phyloP scores from a whole-genome alignment of 441 rosid genomes.

The Erodium trifolium region DNA sequence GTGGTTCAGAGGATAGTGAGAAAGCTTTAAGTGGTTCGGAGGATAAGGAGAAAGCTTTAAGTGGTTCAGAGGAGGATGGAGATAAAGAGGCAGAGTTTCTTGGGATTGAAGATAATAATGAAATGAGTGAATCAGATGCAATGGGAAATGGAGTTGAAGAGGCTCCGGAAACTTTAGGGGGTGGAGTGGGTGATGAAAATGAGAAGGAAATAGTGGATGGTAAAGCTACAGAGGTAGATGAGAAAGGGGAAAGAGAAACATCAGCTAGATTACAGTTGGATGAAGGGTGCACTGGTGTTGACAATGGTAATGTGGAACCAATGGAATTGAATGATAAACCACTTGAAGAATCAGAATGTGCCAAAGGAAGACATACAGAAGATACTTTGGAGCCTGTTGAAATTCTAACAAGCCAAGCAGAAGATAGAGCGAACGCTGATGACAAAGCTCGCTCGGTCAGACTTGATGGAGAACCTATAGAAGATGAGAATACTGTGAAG shows the following conservation, averaged over 20 bases:
- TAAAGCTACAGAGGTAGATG: constrained; percentile 22
- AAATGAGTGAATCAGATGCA: constrained; percentile 15
- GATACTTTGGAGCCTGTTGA: constrained; percentile 26
- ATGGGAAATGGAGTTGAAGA: constrained; percentile 14
- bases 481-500: constrained; percentile 29
- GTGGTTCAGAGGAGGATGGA: constrained; percentile 16
- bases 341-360: constrained; percentile 23
- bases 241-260: constrained; percentile 26
- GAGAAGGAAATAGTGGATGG: constrained; percentile 14
- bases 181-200: constrained; percentile 14
- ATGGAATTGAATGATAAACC: constrained; percentile 23
- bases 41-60: constrained; percentile 15
- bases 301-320: constrained; percentile 25
- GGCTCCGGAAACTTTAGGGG: constrained; percentile 12
- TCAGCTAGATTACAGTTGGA: constrained; percentile 20
- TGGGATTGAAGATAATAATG: constrained; percentile 22
- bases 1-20: background rate
- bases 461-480: constrained; percentile 36
- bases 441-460: constrained; percentile 25
- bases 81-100: constrained; percentile 24
- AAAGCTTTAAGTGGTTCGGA: constrained; percentile 3
- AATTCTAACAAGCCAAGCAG: constrained; percentile 24
- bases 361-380: constrained; percentile 21
- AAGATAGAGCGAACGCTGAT: constrained; percentile 25
- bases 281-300: constrained; percentile 19